Conservation (phyloP, 257 asterid species). For the Datura wrightii region DNA sequence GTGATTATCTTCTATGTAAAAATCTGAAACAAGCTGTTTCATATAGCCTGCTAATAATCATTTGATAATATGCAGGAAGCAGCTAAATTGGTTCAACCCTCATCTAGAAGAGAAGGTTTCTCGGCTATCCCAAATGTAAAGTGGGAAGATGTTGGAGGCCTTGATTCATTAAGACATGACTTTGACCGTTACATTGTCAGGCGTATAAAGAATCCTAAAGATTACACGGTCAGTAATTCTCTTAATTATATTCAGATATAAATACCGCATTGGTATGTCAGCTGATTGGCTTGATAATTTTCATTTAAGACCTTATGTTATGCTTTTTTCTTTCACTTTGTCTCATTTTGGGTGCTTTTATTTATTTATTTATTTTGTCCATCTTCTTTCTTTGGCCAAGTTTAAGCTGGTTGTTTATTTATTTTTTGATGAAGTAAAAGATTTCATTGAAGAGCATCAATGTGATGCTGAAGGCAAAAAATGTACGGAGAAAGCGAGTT, state of each 20-base stretch:
- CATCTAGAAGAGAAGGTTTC: constrained; percentile 90
- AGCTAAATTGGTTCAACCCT: constrained; percentile 78
- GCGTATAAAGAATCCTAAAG: constrained; percentile 74
- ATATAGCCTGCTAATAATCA: background rate
- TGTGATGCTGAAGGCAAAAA: too few species aligned
- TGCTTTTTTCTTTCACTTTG: background rate
- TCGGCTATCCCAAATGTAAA: constrained; percentile 80
- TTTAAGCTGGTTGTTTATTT: background rate
- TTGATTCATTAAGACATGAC: constrained; percentile 62
- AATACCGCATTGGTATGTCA: background rate
- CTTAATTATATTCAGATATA: constrained; percentile 12
- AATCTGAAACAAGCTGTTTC: background rate
- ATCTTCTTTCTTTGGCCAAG: background rate
- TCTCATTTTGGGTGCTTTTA: background rate
- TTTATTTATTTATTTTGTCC: background rate
- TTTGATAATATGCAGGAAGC: constrained; percentile 67
- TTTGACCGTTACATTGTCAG: constrained; percentile 67
- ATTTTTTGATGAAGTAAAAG: too few species aligned
- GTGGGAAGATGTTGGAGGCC: constrained; percentile 98
- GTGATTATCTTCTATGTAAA: background rate
- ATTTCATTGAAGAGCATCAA: too few species aligned
- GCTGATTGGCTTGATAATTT: background rate
- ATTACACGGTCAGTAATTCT: constrained; percentile 58
- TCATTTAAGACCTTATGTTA: background rate
- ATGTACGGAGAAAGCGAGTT: too few species aligned